Conservation (phyloP, 768 basidiomycete genomes). For the Mycena polygramma region DNA sequence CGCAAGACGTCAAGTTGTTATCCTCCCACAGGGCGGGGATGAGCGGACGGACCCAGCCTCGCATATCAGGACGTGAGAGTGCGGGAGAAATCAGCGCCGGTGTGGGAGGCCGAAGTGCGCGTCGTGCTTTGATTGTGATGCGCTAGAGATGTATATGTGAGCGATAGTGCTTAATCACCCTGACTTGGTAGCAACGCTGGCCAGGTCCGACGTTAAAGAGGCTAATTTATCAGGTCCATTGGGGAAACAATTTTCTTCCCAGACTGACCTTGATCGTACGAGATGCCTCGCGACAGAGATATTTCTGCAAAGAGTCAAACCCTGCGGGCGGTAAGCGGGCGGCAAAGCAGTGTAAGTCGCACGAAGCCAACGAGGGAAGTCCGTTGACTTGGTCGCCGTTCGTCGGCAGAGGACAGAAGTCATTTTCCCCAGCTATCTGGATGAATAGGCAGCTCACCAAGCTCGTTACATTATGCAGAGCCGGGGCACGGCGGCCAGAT, state of each 20-base stretch:
- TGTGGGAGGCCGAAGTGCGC: slow-evolving; percentile 12
- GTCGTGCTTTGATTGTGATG: not conserved
- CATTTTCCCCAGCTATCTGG: not conserved
- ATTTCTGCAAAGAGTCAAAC: not conserved
- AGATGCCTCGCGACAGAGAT: not conserved
- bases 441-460: not conserved
- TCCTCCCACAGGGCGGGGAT: not conserved
- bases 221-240: no score
- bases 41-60: not conserved
- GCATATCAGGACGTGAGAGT: slow-evolving; percentile 11
- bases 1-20: no score
- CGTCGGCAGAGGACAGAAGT: not conserved
- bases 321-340: not conserved
- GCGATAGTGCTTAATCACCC: no score
- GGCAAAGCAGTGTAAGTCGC: no score
- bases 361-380: not conserved
- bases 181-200: no score
- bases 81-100: slow-evolving; percentile 7
- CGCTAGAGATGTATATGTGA: not conserved
- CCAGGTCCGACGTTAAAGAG: no score
- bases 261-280: not conserved
- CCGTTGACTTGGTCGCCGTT: not conserved
- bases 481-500: not conserved
- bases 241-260: not conserved
- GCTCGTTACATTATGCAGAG: slow-evolving; percentile 9